These are phyloP conservation scores for Paraconiothyrium sp. DNA, from an alignment of 2,329 filamentous ascomycete genomes.

Conservation along the genomic window DNA sequence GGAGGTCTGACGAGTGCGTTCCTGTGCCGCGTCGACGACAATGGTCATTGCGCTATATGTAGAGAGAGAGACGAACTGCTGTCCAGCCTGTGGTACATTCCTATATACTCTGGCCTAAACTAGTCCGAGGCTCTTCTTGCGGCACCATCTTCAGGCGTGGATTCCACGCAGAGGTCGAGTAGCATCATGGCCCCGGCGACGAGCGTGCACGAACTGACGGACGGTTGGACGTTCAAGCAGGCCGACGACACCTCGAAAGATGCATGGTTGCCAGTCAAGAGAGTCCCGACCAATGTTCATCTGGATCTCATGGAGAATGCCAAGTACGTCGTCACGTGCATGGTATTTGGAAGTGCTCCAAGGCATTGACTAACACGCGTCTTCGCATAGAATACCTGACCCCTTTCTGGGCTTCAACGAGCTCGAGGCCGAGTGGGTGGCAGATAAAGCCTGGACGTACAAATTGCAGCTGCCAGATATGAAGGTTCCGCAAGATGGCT, in stretches of 20 bases:
- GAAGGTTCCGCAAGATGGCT: slow-evolving; percentile 34
- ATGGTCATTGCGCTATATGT: slow-evolving; percentile 37
- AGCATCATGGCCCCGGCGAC: slow-evolving; percentile 39
- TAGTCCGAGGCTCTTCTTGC: slow-evolving; percentile 8
- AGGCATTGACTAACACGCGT: slow-evolving; percentile 28
- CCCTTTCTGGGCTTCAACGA: slow-evolving; percentile 62
- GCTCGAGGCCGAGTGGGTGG: slow-evolving; percentile 60
- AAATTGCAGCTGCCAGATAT: slow-evolving; percentile 51
- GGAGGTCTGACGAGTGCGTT: slow-evolving; percentile 27
- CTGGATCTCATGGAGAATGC: slow-evolving; percentile 58
- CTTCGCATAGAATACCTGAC: slow-evolving; percentile 55
- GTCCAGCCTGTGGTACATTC: slow-evolving; percentile 5
- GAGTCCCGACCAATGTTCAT: slow-evolving; percentile 60
- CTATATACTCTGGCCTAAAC: neutral
- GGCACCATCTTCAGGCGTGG: slow-evolving; percentile 12
- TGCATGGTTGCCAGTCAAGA: slow-evolving; percentile 56
- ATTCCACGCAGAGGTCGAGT: slow-evolving; percentile 2
- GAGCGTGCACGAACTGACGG: slow-evolving; percentile 43
- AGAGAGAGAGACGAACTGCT: slow-evolving; percentile 26
- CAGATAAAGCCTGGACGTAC: slow-evolving; percentile 60
- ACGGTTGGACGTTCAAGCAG: slow-evolving; percentile 59
- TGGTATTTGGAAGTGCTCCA: slow-evolving; percentile 22
- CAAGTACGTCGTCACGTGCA: slow-evolving; percentile 49
- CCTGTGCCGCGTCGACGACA: slow-evolving; percentile 27
- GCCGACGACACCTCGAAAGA: slow-evolving; percentile 50